A percentile compares a stretch with the other conserved stretches of the same genome.
Conservation (phyloP, 2,329 filamentous ascomycete species). For the Ophiocordyceps robertsii region DNA sequence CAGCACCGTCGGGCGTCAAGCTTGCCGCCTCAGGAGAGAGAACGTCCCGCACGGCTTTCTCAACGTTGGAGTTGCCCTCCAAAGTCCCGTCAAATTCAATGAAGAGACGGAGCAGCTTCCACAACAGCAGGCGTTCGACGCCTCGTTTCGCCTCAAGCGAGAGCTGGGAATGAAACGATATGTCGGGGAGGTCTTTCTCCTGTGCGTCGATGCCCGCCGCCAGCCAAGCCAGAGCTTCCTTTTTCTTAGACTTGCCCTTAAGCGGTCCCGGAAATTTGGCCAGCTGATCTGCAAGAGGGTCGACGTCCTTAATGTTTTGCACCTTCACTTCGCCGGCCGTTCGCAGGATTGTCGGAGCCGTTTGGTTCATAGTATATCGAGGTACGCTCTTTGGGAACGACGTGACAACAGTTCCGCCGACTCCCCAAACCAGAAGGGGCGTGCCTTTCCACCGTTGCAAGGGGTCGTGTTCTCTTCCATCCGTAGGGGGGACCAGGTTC, state of each 20-base stretch:
- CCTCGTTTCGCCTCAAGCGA: slow-evolving; percentile 54
- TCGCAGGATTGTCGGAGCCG: slow-evolving; percentile 65
- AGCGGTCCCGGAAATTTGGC: slow-evolving; percentile 82
- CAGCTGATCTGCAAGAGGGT: slow-evolving; percentile 58
- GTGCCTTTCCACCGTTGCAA: slow-evolving; percentile 83
- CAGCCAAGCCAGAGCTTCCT: slow-evolving; percentile 77
- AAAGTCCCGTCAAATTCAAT: slow-evolving; percentile 77
- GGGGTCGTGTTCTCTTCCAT: slow-evolving; percentile 58
- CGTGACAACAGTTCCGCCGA: slow-evolving; percentile 69
- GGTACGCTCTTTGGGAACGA: slow-evolving; percentile 84
- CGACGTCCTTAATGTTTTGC: slow-evolving; percentile 59
- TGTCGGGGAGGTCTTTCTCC: slow-evolving; percentile 43
- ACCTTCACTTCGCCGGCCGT: slow-evolving; percentile 71
- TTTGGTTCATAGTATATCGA: slow-evolving; percentile 64
- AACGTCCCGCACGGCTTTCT: slow-evolving; percentile 62
- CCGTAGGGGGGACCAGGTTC: slow-evolving; percentile 47
- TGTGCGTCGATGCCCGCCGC: slow-evolving; percentile 59
- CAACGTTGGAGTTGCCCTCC: slow-evolving; percentile 57
- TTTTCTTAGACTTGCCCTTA: slow-evolving; percentile 86
- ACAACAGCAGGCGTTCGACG: slow-evolving; percentile 70
- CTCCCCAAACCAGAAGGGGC: slow-evolving; percentile 77
- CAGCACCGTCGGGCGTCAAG: slow-evolving; percentile 11
- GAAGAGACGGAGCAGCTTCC: slow-evolving; percentile 72
- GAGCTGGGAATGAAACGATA: slow-evolving; percentile 32
- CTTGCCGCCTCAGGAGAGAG: slow-evolving; percentile 44